phyloP scores from a whole-genome alignment of 2,329 filamentous ascomycete species.

The Plectosphaerella cucumerina region DNA sequence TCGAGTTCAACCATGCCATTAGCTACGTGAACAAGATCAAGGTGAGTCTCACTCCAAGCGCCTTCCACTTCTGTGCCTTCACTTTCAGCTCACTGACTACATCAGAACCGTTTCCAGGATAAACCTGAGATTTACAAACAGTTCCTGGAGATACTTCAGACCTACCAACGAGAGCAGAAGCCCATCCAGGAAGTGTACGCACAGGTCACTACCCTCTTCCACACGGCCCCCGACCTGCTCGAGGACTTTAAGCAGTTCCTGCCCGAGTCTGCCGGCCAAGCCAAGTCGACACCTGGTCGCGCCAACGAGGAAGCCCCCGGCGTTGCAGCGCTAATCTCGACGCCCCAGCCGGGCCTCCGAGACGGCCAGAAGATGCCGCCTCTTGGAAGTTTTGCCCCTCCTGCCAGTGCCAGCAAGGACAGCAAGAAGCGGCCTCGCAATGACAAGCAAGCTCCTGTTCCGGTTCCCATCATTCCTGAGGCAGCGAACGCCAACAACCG shows the following conservation, averaged over 20 bases:
- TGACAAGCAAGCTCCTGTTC: conserved; percentile 48
- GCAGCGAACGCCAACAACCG: conserved; percentile 25
- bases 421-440: conserved; percentile 78
- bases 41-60: conserved; percentile 46
- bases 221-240: conserved; percentile 85
- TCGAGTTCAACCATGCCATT: conserved; percentile 98
- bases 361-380: conserved; percentile 81
- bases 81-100: conserved; percentile 6
- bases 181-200: conserved; percentile 98
- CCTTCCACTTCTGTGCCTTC: background rate
- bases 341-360: conserved; percentile 49
- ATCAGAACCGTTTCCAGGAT: conserved; percentile 88
- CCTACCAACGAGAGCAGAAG: conserved; percentile 96
- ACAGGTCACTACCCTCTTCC: conserved; percentile 92
- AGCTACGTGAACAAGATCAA: conserved; percentile 99
- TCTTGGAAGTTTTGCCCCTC: conserved; percentile 88
- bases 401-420: conserved; percentile 77
- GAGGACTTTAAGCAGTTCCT: conserved; percentile 99
- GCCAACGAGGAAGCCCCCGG: conserved; percentile 61
- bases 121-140: conserved; percentile 99
- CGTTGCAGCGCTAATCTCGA: conserved; percentile 42
- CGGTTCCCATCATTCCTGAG: conserved; percentile 39
- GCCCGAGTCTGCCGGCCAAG: conserved; percentile 69
- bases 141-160: conserved; percentile 96
- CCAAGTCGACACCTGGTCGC: conserved; percentile 49